Percentiles rank a stretch among this genome's conserved stretches.
Evolutionary conservation across 163 green algal species (phyloP).

Genomic region (Trebouxiophyceae sp.): DNA sequence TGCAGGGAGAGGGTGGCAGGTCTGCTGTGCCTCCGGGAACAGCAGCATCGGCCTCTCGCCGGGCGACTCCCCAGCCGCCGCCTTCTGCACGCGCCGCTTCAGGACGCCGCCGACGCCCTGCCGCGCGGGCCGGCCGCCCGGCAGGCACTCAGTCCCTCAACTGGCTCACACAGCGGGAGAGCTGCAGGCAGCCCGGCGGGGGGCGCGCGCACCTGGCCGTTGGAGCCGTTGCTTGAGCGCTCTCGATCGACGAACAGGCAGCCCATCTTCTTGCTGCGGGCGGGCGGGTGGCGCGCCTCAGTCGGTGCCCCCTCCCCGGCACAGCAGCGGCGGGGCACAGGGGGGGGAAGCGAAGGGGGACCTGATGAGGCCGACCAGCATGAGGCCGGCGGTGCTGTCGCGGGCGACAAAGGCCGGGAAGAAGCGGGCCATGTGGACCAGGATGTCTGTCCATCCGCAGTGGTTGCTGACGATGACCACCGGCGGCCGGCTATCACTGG

Average conservation of each 20-base stretch:
- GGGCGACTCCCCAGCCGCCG: slow-evolving; percentile 1
- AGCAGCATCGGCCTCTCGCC: slow-evolving; percentile 59
- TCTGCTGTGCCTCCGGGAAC: slow-evolving; percentile 83
- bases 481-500: neutral
- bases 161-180: no score
- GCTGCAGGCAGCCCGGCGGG: no score
- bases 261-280: slow-evolving; percentile 60
- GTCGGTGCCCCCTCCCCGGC: no score
- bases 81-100: slow-evolving; percentile 46
- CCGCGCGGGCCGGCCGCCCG: no score
- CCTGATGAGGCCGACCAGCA: slow-evolving; percentile 73
- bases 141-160: neutral
- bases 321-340: no score
- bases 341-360: no score
- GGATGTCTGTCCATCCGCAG: slow-evolving; percentile 77
- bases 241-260: slow-evolving; percentile 87
- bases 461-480: slow-evolving; percentile 77
- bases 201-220: slow-evolving; percentile 9
- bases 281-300: no score
- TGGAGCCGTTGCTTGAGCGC: slow-evolving; percentile 7
- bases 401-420: slow-evolving; percentile 78
- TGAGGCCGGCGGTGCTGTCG: slow-evolving; percentile 37
- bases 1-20: no score
- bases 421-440: slow-evolving; percentile 72
- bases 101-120: slow-evolving; percentile 40